A percentile compares a stretch with the other conserved stretches of the same genome.
phyloP scores from a whole-genome alignment of 495 filamentous ascomycete species.

The Durotheca rogersii region DNA sequence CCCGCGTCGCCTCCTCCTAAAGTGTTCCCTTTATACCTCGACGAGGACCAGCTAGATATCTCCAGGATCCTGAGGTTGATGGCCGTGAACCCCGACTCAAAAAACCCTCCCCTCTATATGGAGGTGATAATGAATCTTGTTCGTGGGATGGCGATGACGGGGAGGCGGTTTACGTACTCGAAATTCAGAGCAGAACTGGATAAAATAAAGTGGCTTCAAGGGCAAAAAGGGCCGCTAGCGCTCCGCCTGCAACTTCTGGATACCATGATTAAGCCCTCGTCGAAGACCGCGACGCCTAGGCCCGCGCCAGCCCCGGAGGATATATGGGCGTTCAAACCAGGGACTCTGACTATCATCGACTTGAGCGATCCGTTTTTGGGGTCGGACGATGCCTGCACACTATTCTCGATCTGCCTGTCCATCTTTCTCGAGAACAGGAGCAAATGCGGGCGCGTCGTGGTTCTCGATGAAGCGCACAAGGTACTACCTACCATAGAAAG shows the following conservation, averaged over 20 bases:
- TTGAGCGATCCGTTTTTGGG: conserved; percentile 60
- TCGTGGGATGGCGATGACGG: conserved; percentile 41
- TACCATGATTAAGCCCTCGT: conserved; percentile 36
- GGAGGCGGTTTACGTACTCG: conserved; percentile 43
- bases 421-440: conserved; percentile 48
- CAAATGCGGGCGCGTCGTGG: conserved; percentile 48
- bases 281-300: neutral
- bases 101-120: conserved; percentile 54
- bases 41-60: conserved; percentile 51
- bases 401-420: conserved; percentile 58
- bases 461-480: conserved; percentile 39
- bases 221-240: conserved; percentile 39
- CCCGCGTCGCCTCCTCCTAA: conserved; percentile 36
- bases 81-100: conserved; percentile 46
- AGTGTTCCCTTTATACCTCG: conserved; percentile 48
- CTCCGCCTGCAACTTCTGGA: conserved; percentile 46
- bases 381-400: conserved; percentile 53
- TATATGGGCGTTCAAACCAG: conserved; percentile 34
- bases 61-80: conserved; percentile 56
- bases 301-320: conserved; percentile 4
- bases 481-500: conserved; percentile 20
- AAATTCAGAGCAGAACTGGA: conserved; percentile 40
- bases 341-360: conserved; percentile 62
- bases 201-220: conserved; percentile 26
- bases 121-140: conserved; percentile 48